Percentiles rank a stretch among this genome's conserved stretches.
Evolutionary conservation across 2,329 filamentous ascomycete genomes (phyloP).

Genomic region (Fusarium praegraminearum): DNA sequence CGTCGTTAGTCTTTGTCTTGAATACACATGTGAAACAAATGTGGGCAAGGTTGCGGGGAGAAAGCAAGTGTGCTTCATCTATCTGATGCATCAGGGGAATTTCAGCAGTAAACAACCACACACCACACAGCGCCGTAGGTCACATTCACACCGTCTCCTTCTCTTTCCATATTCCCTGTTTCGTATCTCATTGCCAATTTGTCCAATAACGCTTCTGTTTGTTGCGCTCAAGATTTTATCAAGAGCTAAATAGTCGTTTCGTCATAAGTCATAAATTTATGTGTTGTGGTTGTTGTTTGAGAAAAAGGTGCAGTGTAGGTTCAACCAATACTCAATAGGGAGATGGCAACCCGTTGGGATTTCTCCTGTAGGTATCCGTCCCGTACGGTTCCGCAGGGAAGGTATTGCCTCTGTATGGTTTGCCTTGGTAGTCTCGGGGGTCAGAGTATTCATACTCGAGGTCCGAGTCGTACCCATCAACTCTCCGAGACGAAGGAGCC

Average conservation of each 20-base stretch:
- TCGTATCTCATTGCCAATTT: conserved; percentile 18
- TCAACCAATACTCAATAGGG: conserved; percentile 33
- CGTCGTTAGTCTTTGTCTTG: conserved; percentile 57
- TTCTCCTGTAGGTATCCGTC: conserved; percentile 31
- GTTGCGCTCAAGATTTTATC: conserved; percentile 32
- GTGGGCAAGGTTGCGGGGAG: conserved; percentile 26
- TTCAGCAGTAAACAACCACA: conserved; percentile 39
- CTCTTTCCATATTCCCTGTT: conserved; percentile 19
- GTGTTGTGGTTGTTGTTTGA: conserved; percentile 15
- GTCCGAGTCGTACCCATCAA: conserved; percentile 55
- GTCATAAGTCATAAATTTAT: conserved; percentile 45
- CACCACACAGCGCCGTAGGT: conserved; percentile 47
- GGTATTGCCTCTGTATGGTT: conserved; percentile 33
- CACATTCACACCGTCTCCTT: conserved; percentile 28
- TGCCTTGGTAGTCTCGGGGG: conserved; percentile 60
- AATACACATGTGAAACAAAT: conserved; percentile 43
- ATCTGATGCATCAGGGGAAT: conserved; percentile 43
- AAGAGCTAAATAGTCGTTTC: conserved; percentile 37
- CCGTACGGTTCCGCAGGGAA: conserved; percentile 38
- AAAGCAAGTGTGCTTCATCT: conserved; percentile 46
- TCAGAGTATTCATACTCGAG: conserved; percentile 56
- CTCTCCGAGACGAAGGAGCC: conserved; percentile 57
- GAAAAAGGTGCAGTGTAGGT: background rate
- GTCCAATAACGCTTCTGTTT: conserved; percentile 12
- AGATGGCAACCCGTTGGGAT: conserved; percentile 52